These are phyloP conservation scores for Lepidium africanum DNA, from an alignment of 345 rosid species.

Conservation along the genomic window DNA sequence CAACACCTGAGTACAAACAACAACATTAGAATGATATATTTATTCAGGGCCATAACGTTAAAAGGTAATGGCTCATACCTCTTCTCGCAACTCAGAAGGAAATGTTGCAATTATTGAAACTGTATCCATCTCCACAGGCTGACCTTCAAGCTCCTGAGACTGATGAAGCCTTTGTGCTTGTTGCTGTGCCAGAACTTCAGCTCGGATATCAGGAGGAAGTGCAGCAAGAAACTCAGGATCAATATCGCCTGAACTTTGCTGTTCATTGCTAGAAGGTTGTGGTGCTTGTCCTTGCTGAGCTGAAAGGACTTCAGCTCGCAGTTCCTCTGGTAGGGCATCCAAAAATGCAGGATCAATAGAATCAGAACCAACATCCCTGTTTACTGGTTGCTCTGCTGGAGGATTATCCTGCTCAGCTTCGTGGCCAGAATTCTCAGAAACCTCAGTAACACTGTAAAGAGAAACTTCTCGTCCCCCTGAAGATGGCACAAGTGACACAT, in stretches of 20 bases:
- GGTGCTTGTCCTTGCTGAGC: constrained; percentile 82
- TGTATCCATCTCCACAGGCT: constrained; percentile 99
- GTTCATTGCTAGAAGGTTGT: constrained; percentile 64
- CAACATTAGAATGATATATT: neutral
- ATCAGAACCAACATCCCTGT: constrained; percentile 56
- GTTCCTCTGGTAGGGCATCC: constrained; percentile 95
- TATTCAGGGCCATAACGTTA: neutral
- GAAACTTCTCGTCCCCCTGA: constrained; percentile 62
- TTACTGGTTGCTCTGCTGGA: constrained; percentile 54
- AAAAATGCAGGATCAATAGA: constrained; percentile 95
- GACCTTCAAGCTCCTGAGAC: constrained; percentile 97
- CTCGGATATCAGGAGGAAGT: constrained; percentile 92
- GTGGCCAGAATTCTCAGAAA: constrained; percentile 76
- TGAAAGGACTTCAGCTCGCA: constrained; percentile 94
- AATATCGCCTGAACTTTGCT: constrained; percentile 70
- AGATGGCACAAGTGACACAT: constrained; percentile 47
- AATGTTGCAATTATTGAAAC: constrained; percentile 97
- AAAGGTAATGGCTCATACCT: constrained; percentile 38
- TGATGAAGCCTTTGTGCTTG: constrained; percentile 89
- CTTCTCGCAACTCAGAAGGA: constrained; percentile 95
- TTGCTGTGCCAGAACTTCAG: constrained; percentile 92
- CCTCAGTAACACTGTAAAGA: constrained; percentile 89
- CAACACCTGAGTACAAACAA: constrained; percentile 53
- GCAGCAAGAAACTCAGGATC: constrained; percentile 99
- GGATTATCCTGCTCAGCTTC: constrained; percentile 81